Evolutionary conservation across 208 protist species (phyloP).

Genomic region (Trypanosoma platydactyli): DNA sequence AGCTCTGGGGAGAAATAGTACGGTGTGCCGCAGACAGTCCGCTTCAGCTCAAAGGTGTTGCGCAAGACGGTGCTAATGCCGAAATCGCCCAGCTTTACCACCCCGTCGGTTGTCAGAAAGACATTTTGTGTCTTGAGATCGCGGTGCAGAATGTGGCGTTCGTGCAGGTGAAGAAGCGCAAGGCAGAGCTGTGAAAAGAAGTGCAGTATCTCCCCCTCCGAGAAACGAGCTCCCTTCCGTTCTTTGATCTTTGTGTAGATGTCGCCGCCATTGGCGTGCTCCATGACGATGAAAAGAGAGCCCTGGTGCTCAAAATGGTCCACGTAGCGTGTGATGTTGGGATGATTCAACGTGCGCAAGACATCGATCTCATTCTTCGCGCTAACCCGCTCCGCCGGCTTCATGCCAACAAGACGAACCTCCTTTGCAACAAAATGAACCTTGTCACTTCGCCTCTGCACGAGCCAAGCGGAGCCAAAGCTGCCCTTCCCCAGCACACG

Average conservation of each 20-base stretch:
- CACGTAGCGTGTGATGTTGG: slow-evolving; percentile 91
- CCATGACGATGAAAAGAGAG: slow-evolving; percentile 92
- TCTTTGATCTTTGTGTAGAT: slow-evolving; percentile 86
- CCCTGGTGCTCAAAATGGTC: slow-evolving; percentile 82
- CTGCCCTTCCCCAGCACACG: slow-evolving; percentile 91
- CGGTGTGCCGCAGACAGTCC: slow-evolving; percentile 93
- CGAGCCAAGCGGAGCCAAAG: slow-evolving; percentile 90
- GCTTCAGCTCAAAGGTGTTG: slow-evolving; percentile 88
- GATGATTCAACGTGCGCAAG: slow-evolving; percentile 81
- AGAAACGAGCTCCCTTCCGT: slow-evolving; percentile 61
- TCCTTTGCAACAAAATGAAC: slow-evolving; percentile 91
- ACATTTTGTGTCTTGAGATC: slow-evolving; percentile 93
- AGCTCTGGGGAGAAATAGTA: slow-evolving; percentile 97
- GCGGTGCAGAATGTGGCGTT: slow-evolving; percentile 84
- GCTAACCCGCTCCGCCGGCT: slow-evolving; percentile 74
- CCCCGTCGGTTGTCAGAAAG: slow-evolving; percentile 81
- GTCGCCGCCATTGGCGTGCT: slow-evolving; percentile 91
- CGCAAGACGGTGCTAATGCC: slow-evolving; percentile 91
- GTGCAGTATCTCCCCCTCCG: slow-evolving; percentile 80
- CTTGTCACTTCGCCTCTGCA: slow-evolving; percentile 76
- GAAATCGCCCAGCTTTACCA: slow-evolving; percentile 92
- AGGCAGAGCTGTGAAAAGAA: slow-evolving; percentile 87
- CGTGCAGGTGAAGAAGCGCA: slow-evolving; percentile 84
- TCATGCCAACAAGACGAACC: slow-evolving; percentile 72
- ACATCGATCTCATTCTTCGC: slow-evolving; percentile 91